Evolutionary conservation across 1,284 basidiomycete species (phyloP).

Genomic region (Laetiporus sulphureus): DNA sequence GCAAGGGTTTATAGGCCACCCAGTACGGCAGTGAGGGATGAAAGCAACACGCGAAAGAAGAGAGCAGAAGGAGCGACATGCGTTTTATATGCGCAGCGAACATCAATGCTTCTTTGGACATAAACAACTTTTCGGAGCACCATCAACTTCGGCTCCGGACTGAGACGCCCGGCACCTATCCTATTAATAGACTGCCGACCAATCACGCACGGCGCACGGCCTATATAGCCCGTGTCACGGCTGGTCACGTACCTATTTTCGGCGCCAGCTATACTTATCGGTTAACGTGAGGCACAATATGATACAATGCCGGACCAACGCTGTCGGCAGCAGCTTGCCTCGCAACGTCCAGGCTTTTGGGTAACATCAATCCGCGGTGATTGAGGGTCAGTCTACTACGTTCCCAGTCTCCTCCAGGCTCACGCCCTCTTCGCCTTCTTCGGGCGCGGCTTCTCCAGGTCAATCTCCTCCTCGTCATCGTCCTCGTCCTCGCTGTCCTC

Average conservation of each 20-base stretch:
- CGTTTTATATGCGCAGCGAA: neutral
- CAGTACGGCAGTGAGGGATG: constrained; percentile 9
- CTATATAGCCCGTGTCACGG: too few species aligned
- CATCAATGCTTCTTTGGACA: too few species aligned
- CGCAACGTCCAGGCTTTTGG: neutral
- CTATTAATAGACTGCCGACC: too few species aligned
- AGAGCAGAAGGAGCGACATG: constrained; percentile 2
- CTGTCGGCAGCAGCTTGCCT: neutral
- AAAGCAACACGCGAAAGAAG: constrained; percentile 4
- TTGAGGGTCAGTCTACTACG: neutral
- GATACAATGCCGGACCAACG: neutral
- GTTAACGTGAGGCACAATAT: too few species aligned
- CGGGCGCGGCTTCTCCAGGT: constrained; percentile 69
- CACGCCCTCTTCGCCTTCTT: constrained; percentile 60
- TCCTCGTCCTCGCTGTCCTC: constrained; percentile 60
- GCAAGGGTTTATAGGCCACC: constrained; percentile 6
- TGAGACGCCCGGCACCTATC: too few species aligned
- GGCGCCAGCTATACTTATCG: neutral
- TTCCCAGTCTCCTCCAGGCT: too few species aligned
- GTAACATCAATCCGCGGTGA: too few species aligned
- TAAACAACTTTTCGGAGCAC: too few species aligned
- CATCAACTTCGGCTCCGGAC: too few species aligned
- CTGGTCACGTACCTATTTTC: neutral
- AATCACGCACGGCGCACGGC: too few species aligned
- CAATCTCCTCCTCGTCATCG: constrained; percentile 73